These are phyloP conservation scores for Ustulina deusta DNA, from an alignment of 2,329 filamentous ascomycete genomes.

Conservation along the genomic window DNA sequence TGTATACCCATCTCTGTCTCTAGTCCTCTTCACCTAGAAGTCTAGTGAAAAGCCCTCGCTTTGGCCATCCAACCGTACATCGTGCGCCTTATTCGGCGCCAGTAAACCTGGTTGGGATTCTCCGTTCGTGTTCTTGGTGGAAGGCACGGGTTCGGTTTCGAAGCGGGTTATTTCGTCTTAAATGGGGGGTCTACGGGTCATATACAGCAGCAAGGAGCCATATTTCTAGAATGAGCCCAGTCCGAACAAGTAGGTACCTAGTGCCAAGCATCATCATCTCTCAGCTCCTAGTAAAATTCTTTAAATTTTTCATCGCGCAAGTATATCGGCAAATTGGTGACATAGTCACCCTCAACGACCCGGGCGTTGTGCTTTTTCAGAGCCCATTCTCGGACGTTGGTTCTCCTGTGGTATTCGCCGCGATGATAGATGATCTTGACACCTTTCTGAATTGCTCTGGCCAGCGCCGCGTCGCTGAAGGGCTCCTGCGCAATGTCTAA, in stretches of 20 bases:
- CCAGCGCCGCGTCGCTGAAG: slow-evolving; percentile 40
- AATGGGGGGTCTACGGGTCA: no score
- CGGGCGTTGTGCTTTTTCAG: slow-evolving; percentile 34
- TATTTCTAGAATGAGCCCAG: neutral
- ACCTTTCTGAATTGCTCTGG: slow-evolving; percentile 40
- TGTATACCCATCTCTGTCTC: neutral
- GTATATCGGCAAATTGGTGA: slow-evolving; percentile 24
- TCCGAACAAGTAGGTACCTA: neutral
- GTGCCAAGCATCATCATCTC: neutral
- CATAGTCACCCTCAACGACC: slow-evolving; percentile 36
- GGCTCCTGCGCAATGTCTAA: slow-evolving; percentile 44
- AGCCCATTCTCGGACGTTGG: slow-evolving; percentile 44
- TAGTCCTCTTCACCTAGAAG: neutral
- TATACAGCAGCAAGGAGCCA: no score
- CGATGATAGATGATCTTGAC: slow-evolving; percentile 44
- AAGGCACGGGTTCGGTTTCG: neutral
- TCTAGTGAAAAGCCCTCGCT: neutral
- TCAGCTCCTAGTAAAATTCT: slow-evolving; percentile 10
- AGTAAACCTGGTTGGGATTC: neutral
- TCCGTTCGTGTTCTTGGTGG: neutral
- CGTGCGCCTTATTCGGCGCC: neutral
- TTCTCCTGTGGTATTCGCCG: slow-evolving; percentile 5
- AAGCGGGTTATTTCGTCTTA: no score
- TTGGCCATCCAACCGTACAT: neutral
- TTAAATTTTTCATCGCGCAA: slow-evolving; percentile 2